phyloP scores from a whole-genome alignment of 2,329 filamentous ascomycete species.

The Aspergillus pseudoterreus region DNA sequence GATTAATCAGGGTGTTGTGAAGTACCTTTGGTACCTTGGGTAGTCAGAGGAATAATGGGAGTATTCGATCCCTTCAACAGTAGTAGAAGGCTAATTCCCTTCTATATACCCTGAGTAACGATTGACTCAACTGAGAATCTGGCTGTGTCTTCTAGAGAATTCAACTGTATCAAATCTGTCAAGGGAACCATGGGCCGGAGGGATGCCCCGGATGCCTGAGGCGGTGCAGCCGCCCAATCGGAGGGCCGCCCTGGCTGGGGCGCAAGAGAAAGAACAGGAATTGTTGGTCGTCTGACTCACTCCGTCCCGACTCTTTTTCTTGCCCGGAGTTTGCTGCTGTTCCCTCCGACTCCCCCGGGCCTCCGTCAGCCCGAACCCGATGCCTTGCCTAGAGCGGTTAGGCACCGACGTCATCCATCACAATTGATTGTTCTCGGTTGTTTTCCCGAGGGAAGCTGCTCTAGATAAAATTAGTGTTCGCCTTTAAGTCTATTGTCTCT shows the following conservation, averaged over 20 bases:
- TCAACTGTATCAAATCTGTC: background rate
- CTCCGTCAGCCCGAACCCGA: background rate
- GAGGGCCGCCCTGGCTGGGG: conserved; percentile 8
- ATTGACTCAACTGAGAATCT: background rate
- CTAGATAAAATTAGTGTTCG: too few species aligned
- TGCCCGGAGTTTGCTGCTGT: conserved; percentile 4
- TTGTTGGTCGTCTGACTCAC: conserved; percentile 6
- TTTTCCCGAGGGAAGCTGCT: too few species aligned
- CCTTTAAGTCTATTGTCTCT: too few species aligned
- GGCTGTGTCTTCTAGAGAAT: background rate
- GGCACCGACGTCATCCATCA: too few species aligned
- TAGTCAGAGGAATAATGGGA: too few species aligned
- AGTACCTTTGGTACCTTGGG: too few species aligned
- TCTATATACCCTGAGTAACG: background rate
- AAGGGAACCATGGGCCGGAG: conserved; percentile 5
- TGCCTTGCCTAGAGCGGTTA: too few species aligned
- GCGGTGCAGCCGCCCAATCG: conserved; percentile 11
- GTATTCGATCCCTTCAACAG: too few species aligned
- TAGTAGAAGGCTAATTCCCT: background rate
- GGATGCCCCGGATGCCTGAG: background rate
- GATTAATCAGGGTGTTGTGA: background rate
- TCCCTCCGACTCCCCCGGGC: background rate
- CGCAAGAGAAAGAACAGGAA: conserved; percentile 15
- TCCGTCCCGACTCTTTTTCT: conserved; percentile 7
- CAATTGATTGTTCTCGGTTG: too few species aligned